These are phyloP conservation scores for Chaetomiaceae sp. DNA, from an alignment of 2,329 filamentous ascomycete genomes.

Conservation along the genomic window DNA sequence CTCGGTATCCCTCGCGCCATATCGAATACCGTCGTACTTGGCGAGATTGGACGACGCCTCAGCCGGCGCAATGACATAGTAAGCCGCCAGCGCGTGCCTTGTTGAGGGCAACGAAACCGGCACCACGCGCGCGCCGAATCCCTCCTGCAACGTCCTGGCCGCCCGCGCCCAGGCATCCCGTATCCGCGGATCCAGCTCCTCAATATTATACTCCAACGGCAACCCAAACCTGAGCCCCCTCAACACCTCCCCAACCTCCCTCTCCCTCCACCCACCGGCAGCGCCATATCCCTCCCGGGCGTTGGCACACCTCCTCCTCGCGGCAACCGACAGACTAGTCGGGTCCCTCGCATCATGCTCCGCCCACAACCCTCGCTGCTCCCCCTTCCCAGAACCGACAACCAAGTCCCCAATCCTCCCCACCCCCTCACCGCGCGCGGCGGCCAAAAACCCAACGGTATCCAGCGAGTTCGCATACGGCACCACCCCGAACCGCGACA, in stretches of 20 bases:
- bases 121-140: slow-evolving; percentile 65
- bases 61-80: slow-evolving; percentile 91
- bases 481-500: slow-evolving; percentile 82
- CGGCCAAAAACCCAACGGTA: slow-evolving; percentile 74
- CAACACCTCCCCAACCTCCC: slow-evolving; percentile 3
- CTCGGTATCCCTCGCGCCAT: slow-evolving; percentile 54
- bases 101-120: slow-evolving; percentile 80
- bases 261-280: neutral
- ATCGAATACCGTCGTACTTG: slow-evolving; percentile 96
- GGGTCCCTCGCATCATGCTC: slow-evolving; percentile 68
- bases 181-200: slow-evolving; percentile 68
- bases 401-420: slow-evolving; percentile 48
- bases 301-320: slow-evolving; percentile 47
- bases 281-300: slow-evolving; percentile 29
- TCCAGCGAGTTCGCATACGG: slow-evolving; percentile 91
- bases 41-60: slow-evolving; percentile 95
- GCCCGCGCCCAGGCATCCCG: slow-evolving; percentile 64
- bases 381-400: slow-evolving; percentile 36
- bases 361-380: slow-evolving; percentile 34
- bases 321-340: slow-evolving; percentile 59
- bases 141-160: slow-evolving; percentile 52
- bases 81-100: slow-evolving; percentile 79
- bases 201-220: slow-evolving; percentile 80
- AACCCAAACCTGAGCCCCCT: slow-evolving; percentile 49
- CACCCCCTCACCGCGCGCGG: too few species aligned